These are phyloP conservation scores for Knoxdaviesia capensis DNA, from an alignment of 2,329 filamentous ascomycete genomes.

Conservation along the genomic window DNA sequence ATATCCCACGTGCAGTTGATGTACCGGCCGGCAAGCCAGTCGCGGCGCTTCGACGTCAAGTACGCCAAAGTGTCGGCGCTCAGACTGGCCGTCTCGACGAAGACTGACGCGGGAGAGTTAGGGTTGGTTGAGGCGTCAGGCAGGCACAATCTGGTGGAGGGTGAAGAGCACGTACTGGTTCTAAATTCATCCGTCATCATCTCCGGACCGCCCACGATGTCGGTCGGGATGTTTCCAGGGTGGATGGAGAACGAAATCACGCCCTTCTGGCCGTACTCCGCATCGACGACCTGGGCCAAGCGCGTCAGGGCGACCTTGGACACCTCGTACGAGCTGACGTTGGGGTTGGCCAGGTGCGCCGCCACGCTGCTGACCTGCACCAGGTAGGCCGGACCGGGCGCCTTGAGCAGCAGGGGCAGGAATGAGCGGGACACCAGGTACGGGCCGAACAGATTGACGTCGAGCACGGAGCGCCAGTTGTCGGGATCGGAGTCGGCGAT, in stretches of 20 bases:
- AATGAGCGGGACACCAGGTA: constrained; percentile 25
- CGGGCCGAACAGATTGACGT: constrained; percentile 28
- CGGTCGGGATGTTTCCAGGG: constrained; percentile 18
- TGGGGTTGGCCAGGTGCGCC: constrained; percentile 13
- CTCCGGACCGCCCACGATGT: constrained; percentile 7
- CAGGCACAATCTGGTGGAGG: no score
- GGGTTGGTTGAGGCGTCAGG: no score
- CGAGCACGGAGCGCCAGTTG: constrained; percentile 25
- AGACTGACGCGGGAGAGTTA: no score
- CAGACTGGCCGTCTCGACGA: constrained; percentile 18
- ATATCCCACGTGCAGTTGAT: constrained; percentile 25
- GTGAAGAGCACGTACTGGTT: no score
- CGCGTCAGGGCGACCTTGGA: constrained; percentile 27
- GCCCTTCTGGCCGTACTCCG: constrained; percentile 22
- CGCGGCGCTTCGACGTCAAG: constrained; percentile 17
- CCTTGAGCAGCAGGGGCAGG: constrained; percentile 22
- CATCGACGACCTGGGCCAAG: constrained; percentile 25
- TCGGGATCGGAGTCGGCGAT: constrained; percentile 17
- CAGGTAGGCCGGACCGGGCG: constrained; percentile 1
- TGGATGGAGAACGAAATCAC: constrained; percentile 19
- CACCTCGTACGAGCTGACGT: constrained; percentile 22
- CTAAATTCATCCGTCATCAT: constrained; percentile 1
- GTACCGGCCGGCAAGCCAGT: constrained; percentile 24
- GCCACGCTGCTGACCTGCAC: constrained; percentile 26
- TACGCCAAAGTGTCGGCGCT: constrained; percentile 21